Percentiles rank a stretch among this genome's conserved stretches.
Evolutionary conservation across 768 basidiomycete genomes (phyloP).

Genomic region (Boletus rufocinnamomeus): DNA sequence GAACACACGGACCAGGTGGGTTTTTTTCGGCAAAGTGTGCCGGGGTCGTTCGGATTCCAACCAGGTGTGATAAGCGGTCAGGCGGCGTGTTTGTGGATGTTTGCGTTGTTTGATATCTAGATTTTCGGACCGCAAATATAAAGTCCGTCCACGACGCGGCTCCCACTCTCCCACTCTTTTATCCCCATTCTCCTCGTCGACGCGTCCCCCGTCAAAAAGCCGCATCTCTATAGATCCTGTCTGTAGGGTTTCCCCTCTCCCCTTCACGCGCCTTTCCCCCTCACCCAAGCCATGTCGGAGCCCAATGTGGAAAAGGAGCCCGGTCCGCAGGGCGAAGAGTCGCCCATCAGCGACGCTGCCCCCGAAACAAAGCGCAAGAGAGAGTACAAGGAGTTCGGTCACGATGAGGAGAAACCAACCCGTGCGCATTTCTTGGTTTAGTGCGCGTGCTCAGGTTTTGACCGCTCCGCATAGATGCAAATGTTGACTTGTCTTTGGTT

Average conservation of each 20-base stretch:
- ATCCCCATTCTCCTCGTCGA: slow-evolving; percentile 16
- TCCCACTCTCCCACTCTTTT: slow-evolving; percentile 37
- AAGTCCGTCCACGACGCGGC: slow-evolving; percentile 34
- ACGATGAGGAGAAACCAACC: slow-evolving; percentile 66
- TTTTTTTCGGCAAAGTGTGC: slow-evolving; percentile 17
- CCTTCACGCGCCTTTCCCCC: slow-evolving; percentile 1
- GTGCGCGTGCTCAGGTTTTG: neutral
- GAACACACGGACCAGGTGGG: slow-evolving; percentile 21
- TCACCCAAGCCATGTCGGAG: slow-evolving; percentile 30
- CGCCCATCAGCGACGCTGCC: slow-evolving; percentile 32
- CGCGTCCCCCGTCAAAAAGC: slow-evolving; percentile 16
- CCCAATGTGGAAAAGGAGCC: slow-evolving; percentile 66
- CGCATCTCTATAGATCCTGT: slow-evolving; percentile 27
- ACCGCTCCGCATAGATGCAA: slow-evolving; percentile 57
- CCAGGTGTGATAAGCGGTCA: slow-evolving; percentile 21
- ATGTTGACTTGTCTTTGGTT: slow-evolving; percentile 83
- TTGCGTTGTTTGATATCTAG: slow-evolving; percentile 29
- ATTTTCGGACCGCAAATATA: slow-evolving; percentile 36
- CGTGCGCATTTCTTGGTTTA: slow-evolving; percentile 47
- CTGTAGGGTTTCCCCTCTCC: slow-evolving; percentile 29
- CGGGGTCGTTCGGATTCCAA: slow-evolving; percentile 33
- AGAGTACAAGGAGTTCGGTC: slow-evolving; percentile 86
- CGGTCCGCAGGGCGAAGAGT: slow-evolving; percentile 54
- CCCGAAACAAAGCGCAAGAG: slow-evolving; percentile 57
- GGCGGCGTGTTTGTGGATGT: slow-evolving; percentile 27